Evolutionary conservation across 2,329 filamentous ascomycete genomes (phyloP).

Genomic region (Trichocomaceae sp.): DNA sequence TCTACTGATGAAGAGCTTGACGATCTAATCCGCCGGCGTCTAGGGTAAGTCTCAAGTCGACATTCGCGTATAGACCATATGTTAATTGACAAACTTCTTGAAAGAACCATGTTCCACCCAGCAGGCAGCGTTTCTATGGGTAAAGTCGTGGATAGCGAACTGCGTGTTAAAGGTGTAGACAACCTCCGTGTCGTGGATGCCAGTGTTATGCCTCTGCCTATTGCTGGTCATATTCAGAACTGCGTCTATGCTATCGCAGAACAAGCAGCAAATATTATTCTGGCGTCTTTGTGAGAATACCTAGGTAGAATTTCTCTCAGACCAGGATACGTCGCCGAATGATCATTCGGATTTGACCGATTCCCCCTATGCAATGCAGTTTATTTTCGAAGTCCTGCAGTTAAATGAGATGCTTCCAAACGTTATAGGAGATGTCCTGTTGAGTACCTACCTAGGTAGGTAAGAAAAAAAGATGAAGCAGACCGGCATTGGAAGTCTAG

Average conservation of each 20-base stretch:
- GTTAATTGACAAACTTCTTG: background rate
- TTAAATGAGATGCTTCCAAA: too few relatives aligned
- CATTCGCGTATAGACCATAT: too few relatives aligned
- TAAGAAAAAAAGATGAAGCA: too few relatives aligned
- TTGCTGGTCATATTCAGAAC: background rate
- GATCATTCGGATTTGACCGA: too few relatives aligned
- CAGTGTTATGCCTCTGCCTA: background rate
- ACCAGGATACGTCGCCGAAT: too few relatives aligned
- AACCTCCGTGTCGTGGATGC: constrained; percentile 2
- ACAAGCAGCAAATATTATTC: background rate
- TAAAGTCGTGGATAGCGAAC: constrained; percentile 13
- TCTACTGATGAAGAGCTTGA: constrained; percentile 5
- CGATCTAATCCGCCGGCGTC: constrained; percentile 1
- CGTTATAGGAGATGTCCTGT: too few relatives aligned
- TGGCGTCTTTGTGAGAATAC: too few relatives aligned
- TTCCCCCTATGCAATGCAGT: too few relatives aligned
- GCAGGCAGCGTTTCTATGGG: constrained; percentile 13
- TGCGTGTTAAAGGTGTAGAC: constrained; percentile 12
- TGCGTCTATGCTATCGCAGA: constrained; percentile 3
- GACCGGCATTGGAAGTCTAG: too few relatives aligned
- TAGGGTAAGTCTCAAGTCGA: background rate
- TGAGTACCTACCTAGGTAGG: too few relatives aligned
- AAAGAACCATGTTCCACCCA: constrained; percentile 11
- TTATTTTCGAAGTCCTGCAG: too few relatives aligned
- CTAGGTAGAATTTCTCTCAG: too few relatives aligned